These are phyloP conservation scores for Amanita molliuscula DNA, from an alignment of 768 basidiomycete genomes.

Conservation along the genomic window DNA sequence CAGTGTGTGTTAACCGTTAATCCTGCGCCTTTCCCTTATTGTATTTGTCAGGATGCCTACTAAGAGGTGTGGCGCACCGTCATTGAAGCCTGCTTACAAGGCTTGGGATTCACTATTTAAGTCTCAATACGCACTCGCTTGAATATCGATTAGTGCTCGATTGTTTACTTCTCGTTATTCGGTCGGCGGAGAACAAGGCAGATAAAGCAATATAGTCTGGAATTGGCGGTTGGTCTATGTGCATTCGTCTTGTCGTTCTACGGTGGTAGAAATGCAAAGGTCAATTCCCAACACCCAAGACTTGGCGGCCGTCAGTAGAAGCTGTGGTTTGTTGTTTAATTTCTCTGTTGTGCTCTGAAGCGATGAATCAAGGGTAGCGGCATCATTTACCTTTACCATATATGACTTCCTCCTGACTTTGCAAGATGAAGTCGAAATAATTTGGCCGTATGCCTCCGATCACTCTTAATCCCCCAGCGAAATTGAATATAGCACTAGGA, in stretches of 20 bases:
- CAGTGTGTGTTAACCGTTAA: too few relatives aligned
- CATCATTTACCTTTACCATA: neutral
- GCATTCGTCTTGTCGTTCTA: neutral
- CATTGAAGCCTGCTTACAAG: too few relatives aligned
- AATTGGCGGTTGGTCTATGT: neutral
- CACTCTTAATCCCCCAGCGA: too few relatives aligned
- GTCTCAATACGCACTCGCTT: too few relatives aligned
- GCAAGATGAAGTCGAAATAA: slow-evolving; percentile 3
- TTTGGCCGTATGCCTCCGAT: slow-evolving; percentile 1
- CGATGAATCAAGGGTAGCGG: neutral
- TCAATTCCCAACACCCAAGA: neutral
- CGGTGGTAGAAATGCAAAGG: neutral
- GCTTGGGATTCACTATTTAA: too few relatives aligned
- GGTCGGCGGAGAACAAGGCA: too few relatives aligned
- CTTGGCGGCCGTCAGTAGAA: neutral
- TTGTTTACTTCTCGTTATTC: too few relatives aligned
- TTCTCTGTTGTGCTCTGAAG: neutral
- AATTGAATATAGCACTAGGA: neutral
- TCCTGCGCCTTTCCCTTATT: too few relatives aligned
- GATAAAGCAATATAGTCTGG: neutral
- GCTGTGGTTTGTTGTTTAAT: neutral
- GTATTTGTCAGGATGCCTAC: too few relatives aligned
- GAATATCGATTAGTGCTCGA: too few relatives aligned
- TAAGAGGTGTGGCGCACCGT: too few relatives aligned
- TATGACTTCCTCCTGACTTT: slow-evolving; percentile 1